phyloP scores from a whole-genome alignment of 2,329 filamentous ascomycete genomes.

The Trichoderma atroviride region DNA sequence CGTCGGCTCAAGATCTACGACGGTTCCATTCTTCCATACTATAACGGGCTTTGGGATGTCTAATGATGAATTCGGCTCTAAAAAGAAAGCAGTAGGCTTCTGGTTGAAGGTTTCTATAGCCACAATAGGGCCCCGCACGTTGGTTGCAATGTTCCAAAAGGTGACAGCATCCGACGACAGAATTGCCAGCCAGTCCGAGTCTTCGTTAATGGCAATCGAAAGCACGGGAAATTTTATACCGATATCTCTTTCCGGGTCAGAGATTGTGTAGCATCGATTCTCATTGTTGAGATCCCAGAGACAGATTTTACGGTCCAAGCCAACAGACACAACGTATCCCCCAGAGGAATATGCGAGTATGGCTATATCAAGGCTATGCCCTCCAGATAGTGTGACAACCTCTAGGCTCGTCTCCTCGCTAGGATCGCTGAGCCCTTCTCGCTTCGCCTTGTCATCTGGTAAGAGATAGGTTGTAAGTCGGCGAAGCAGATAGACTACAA shows the following conservation, averaged over 20 bases:
- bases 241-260: constrained; percentile 45
- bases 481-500: constrained; percentile 65
- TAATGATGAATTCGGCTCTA: constrained; percentile 49
- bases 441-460: constrained; percentile 61
- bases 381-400: constrained; percentile 61
- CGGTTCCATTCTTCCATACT: constrained; percentile 63
- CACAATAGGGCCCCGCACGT: constrained; percentile 58
- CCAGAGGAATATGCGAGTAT: constrained; percentile 63
- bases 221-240: constrained; percentile 61
- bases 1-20: constrained; percentile 1
- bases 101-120: constrained; percentile 56
- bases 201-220: constrained; percentile 65
- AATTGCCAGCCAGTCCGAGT: constrained; percentile 67
- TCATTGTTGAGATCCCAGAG: constrained; percentile 64
- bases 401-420: constrained; percentile 56
- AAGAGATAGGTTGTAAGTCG: constrained; percentile 75
- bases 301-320: constrained; percentile 68
- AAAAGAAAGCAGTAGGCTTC: constrained; percentile 65
- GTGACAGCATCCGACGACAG: constrained; percentile 61
- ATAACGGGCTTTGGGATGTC: constrained; percentile 57
- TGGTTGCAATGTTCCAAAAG: constrained; percentile 64
- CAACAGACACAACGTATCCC: constrained; percentile 69
- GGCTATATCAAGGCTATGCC: constrained; percentile 70
- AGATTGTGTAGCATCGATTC: constrained; percentile 46
- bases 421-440: constrained; percentile 48